A percentile compares a stretch with the other conserved stretches of the same genome.
phyloP scores from a whole-genome alignment of 1,284 basidiomycete genomes.

The Austropuccinia psidii region DNA sequence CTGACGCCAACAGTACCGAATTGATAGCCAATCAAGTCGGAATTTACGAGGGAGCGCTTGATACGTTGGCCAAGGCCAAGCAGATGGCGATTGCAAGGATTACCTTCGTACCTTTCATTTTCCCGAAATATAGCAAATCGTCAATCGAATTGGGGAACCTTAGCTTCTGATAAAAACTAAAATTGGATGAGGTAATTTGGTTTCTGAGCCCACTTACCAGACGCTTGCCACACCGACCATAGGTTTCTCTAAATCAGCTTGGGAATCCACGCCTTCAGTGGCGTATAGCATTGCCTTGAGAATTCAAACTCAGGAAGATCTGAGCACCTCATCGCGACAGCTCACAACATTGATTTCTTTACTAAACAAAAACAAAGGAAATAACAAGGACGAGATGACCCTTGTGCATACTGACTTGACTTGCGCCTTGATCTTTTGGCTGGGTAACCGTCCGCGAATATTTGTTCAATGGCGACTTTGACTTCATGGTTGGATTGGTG shows the following conservation, averaged over 20 bases:
- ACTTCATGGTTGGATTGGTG: background rate
- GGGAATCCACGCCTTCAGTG: constrained; percentile 71
- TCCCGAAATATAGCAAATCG: too few species aligned
- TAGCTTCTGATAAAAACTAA: background rate
- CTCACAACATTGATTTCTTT: background rate
- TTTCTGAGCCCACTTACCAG: constrained; percentile 58
- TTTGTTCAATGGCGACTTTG: constrained; percentile 58
- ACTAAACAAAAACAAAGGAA: background rate
- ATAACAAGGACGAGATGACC: background rate
- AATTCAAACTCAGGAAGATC: constrained; percentile 45
- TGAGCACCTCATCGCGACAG: background rate
- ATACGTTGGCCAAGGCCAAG: constrained; percentile 77
- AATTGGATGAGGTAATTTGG: constrained; percentile 15
- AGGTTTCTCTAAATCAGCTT: constrained; percentile 68
- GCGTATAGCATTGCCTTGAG: constrained; percentile 82
- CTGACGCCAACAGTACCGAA: constrained; percentile 96
- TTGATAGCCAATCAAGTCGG: constrained; percentile 84
- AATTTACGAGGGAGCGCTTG: constrained; percentile 66
- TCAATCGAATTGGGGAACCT: background rate
- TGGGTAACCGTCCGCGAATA: constrained; percentile 75
- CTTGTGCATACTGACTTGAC: constrained; percentile 58
- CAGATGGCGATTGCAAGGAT: constrained; percentile 83
- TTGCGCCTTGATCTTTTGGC: constrained; percentile 85
- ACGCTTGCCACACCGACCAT: constrained; percentile 94
- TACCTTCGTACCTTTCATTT: constrained; percentile 7